A percentile compares a stretch with the other conserved stretches of the same genome.
phyloP scores from a whole-genome alignment of 2,329 filamentous ascomycete genomes.

The Passalora sequoiae region DNA sequence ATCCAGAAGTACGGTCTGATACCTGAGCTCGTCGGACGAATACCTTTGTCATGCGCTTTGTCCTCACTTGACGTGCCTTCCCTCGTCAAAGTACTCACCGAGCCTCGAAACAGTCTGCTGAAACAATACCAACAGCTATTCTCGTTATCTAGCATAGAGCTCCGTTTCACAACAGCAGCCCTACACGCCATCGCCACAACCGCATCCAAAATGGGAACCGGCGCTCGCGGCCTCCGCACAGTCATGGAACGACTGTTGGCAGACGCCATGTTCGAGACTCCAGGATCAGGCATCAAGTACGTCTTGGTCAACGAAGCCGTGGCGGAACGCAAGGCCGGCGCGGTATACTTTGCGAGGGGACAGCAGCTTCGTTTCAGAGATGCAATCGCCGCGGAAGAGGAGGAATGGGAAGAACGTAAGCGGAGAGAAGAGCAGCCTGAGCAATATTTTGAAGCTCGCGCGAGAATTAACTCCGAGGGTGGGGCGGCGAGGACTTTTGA shows the following conservation, averaged over 20 bases:
- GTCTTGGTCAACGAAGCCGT: constrained; percentile 45
- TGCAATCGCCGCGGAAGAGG: constrained; percentile 42
- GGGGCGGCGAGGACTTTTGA: constrained; percentile 39
- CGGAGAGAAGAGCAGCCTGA: constrained; percentile 27
- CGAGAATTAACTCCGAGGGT: constrained; percentile 27
- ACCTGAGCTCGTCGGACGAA: constrained; percentile 88
- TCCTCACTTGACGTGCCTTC: constrained; percentile 63
- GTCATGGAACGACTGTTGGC: constrained; percentile 46
- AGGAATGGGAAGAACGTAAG: constrained; percentile 41
- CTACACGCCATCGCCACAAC: constrained; percentile 76
- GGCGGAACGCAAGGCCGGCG: constrained; percentile 38
- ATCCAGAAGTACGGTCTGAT: constrained; percentile 67
- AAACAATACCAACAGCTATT: constrained; percentile 88
- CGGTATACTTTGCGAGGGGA: constrained; percentile 42
- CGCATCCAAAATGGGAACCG: constrained; percentile 64
- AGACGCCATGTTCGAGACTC: constrained; percentile 46
- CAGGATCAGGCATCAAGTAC: constrained; percentile 42
- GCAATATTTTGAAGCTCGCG: constrained; percentile 25
- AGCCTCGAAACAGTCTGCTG: constrained; percentile 82
- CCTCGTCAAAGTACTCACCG: constrained; percentile 82
- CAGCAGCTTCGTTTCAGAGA: constrained; percentile 38
- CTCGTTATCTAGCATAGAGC: constrained; percentile 66
- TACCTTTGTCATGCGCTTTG: constrained; percentile 84
- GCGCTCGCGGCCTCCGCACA: constrained; percentile 49
- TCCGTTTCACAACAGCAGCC: constrained; percentile 77